A percentile compares a stretch with the other conserved stretches of the same genome.
Conservation (phyloP, 192 early-diverging fungal genomes). For the Helicostylum pulchrum region DNA sequence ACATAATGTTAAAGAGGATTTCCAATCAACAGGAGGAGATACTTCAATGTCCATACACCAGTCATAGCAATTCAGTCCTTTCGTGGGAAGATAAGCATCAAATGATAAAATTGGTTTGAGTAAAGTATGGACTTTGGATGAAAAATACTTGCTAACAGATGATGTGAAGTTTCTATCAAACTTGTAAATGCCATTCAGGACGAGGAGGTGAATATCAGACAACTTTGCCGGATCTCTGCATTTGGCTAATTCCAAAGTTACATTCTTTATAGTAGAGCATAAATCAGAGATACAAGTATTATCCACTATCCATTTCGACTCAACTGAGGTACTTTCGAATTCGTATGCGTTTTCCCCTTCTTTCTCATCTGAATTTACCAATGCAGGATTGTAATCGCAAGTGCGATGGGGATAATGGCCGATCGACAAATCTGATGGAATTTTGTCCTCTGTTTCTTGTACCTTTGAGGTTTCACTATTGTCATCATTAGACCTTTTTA, state of each 20-base stretch:
- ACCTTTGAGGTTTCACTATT: background rate
- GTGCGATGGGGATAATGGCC: conserved; percentile 2
- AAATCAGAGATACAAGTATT: conserved; percentile 13
- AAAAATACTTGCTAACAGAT: conserved; percentile 13
- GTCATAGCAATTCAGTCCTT: background rate
- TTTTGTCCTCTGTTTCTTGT: conserved; percentile 2
- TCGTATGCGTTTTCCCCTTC: background rate
- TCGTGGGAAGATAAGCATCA: conserved; percentile 7
- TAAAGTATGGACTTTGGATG: conserved; percentile 1
- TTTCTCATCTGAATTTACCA: conserved; percentile 1
- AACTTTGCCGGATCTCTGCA: background rate
- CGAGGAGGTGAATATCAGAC: conserved; percentile 16
- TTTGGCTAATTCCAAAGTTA: conserved; percentile 1
- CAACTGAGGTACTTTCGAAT: background rate
- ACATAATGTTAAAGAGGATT: conserved; percentile 1
- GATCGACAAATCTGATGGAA: conserved; percentile 16
- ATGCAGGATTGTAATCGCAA: conserved; percentile 10
- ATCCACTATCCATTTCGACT: conserved; percentile 1
- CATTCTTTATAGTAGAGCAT: background rate
- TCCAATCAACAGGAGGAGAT: conserved; percentile 3
- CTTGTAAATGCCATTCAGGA: conserved; percentile 12
- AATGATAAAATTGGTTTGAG: conserved; percentile 1
- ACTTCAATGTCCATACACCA: conserved; percentile 2
- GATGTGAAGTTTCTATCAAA: conserved; percentile 10
- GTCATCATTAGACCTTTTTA: background rate